phyloP scores from a whole-genome alignment of 768 basidiomycete species.

The Rhizopogon vulgaris region DNA sequence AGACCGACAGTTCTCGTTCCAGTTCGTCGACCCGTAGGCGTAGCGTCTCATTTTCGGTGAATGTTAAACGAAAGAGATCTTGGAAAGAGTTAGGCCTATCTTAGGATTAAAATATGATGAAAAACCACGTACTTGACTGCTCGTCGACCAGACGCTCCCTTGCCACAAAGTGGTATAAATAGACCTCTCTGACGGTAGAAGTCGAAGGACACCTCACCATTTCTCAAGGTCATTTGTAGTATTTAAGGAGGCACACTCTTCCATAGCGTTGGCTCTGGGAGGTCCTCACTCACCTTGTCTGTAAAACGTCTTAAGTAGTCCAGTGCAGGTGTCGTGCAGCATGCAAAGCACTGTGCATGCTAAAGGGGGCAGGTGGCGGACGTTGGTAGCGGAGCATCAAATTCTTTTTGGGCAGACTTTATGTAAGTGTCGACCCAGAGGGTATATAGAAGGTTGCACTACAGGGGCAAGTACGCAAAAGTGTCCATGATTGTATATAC shows the following conservation, averaged over 20 bases:
- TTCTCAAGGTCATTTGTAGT: conserved; percentile 4
- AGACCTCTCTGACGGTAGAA: background rate
- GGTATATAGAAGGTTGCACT: background rate
- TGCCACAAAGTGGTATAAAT: background rate
- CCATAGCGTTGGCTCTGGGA: conserved; percentile 2
- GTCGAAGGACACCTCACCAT: conserved; percentile 1
- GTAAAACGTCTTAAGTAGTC: background rate
- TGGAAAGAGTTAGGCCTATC: background rate
- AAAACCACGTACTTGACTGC: conserved; percentile 23
- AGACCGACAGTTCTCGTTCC: conserved; percentile 34
- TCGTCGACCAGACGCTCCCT: conserved; percentile 29
- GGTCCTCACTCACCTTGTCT: background rate
- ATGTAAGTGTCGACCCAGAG: background rate
- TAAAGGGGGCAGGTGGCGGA: background rate
- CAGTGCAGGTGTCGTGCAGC: background rate
- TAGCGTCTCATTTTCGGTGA: conserved; percentile 25
- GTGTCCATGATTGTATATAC: background rate
- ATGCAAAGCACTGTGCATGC: background rate
- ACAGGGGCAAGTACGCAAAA: background rate
- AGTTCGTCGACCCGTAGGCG: conserved; percentile 28
- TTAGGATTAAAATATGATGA: background rate
- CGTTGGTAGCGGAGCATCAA: background rate
- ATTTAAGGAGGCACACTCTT: background rate
- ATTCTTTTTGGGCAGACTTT: background rate
- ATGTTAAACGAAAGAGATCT: conserved; percentile 27